Percentiles rank a stretch among this genome's conserved stretches.
Conservation (phyloP, 768 basidiomycete species). For the Gyrodon lividus region DNA sequence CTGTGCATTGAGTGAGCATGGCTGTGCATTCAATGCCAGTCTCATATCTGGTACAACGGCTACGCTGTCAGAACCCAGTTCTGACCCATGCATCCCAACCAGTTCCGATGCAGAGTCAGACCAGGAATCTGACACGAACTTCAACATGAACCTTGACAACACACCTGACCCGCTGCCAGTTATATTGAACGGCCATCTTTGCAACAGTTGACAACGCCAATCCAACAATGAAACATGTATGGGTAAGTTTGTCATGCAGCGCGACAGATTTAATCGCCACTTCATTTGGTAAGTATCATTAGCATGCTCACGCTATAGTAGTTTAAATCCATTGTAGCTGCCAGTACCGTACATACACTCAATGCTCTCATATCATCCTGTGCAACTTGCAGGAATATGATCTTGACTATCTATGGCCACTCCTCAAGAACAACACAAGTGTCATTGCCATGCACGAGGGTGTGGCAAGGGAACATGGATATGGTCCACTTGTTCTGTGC, state of each 20-base stretch:
- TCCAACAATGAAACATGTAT: not conserved
- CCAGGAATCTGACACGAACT: not conserved
- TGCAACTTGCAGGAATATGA: not conserved
- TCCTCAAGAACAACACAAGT: slow-evolving; percentile 9
- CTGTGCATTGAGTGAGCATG: slow-evolving; percentile 16
- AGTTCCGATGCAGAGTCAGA: not conserved
- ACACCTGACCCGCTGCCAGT: too few relatives aligned
- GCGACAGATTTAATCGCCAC: not conserved
- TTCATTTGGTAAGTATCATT: not conserved
- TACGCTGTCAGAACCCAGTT: not conserved
- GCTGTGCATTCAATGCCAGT: slow-evolving; percentile 14
- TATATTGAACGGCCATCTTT: too few relatives aligned
- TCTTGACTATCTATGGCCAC: slow-evolving; percentile 16
- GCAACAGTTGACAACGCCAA: too few relatives aligned
- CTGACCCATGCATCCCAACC: not conserved
- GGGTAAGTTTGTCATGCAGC: slow-evolving; percentile 4
- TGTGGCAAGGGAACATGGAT: slow-evolving; percentile 5
- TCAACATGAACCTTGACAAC: not conserved
- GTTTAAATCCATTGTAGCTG: not conserved
- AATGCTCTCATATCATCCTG: not conserved
- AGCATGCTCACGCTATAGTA: not conserved
- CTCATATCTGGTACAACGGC: not conserved
- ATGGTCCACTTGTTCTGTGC: slow-evolving; percentile 23
- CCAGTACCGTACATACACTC: not conserved
- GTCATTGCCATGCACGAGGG: slow-evolving; percentile 2